These are phyloP conservation scores for Wilcoxina mikolae DNA, from an alignment of 495 filamentous ascomycete genomes.

Conservation along the genomic window DNA sequence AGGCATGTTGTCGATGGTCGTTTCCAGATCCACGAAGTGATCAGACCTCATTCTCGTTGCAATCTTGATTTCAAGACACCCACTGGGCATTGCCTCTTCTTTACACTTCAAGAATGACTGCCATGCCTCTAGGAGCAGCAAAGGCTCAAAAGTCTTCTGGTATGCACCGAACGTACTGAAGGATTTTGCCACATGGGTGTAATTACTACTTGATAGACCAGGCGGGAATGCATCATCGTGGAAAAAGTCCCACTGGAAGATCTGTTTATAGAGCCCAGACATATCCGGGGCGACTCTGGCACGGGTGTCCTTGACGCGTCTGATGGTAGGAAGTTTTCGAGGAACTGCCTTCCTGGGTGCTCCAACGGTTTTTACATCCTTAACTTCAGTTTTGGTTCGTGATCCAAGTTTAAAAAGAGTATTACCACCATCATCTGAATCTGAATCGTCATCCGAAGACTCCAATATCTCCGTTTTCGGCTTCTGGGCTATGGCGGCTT, in stretches of 20 bases:
- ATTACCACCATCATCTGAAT: conserved; percentile 19
- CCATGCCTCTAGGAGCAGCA: conserved; percentile 90
- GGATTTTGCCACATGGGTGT: conserved; percentile 55
- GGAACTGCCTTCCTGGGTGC: conserved; percentile 13
- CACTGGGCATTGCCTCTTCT: conserved; percentile 59
- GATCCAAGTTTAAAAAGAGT: conserved; percentile 25
- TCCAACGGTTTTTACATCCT: conserved; percentile 4
- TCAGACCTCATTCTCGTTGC: conserved; percentile 78
- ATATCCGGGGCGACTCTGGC: conserved; percentile 83
- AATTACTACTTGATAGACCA: conserved; percentile 48
- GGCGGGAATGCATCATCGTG: conserved; percentile 73
- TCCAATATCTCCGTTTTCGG: conserved; percentile 5
- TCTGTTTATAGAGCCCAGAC: conserved; percentile 63
- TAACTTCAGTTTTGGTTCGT: conserved; percentile 17
- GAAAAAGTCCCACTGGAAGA: conserved; percentile 89
- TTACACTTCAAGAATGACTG: conserved; percentile 78
- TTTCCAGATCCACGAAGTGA: conserved; percentile 80
- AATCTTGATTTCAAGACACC: conserved; percentile 68
- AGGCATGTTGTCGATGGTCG: conserved; percentile 60
- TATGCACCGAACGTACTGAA: conserved; percentile 66
- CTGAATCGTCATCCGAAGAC: conserved; percentile 19
- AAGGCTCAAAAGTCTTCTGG: conserved; percentile 74
- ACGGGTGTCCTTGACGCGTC: conserved; percentile 76
- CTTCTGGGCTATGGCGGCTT: conserved; percentile 12
- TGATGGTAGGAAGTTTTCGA: conserved; percentile 28